Evolutionary conservation across 805 yeast genomes (phyloP).

Genomic region (Saccharomycopsis selenospora): DNA sequence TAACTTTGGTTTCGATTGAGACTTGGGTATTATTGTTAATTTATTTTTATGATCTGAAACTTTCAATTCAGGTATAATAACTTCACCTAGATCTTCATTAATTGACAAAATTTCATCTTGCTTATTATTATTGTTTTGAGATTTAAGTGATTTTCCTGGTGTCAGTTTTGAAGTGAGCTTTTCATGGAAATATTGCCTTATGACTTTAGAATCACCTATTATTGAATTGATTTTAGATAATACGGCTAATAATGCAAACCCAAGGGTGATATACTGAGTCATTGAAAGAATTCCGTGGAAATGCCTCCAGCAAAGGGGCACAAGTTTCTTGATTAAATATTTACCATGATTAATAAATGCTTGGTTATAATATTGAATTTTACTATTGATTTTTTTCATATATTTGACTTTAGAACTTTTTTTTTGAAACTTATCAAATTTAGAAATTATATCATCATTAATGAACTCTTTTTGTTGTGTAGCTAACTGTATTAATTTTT

Average conservation of each 20-base stretch:
- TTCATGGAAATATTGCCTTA: neutral
- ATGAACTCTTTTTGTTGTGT: neutral
- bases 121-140: too few relatives aligned
- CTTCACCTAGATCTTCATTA: constrained; percentile 1
- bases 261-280: constrained; percentile 1
- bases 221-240: neutral
- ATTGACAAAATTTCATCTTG: too few relatives aligned
- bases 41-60: too few relatives aligned
- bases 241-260: neutral
- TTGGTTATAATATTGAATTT: neutral
- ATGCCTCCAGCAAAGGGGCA: neutral
- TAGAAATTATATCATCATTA: neutral
- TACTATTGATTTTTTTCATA: neutral
- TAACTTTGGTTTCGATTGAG: too few relatives aligned
- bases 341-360: neutral
- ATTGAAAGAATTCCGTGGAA: neutral
- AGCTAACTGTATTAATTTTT: neutral
- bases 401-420: neutral
- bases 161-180: neutral
- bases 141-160: too few relatives aligned
- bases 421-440: neutral
- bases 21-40: too few relatives aligned
- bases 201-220: neutral
- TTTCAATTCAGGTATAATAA: neutral
- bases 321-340: neutral